Evolutionary conservation across 2,329 filamentous ascomycete genomes (phyloP), one percentile per base, ranked within the genome.

Genomic region (Sordariomycetes sp.): DNA sequence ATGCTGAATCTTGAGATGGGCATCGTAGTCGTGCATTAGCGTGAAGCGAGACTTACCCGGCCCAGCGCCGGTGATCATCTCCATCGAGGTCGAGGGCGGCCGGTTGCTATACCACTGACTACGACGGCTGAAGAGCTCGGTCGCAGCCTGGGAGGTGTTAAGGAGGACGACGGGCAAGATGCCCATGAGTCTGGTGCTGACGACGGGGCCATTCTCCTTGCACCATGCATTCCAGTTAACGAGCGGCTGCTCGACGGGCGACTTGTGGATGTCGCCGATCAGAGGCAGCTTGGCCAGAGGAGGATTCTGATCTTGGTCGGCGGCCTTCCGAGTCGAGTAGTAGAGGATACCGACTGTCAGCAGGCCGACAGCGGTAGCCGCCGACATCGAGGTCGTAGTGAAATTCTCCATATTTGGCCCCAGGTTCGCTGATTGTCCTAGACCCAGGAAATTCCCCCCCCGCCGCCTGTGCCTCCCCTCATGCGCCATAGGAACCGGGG

Each of bases 1-100:
- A 53, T 72, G 68, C 57, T 74, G 70, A 0, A 67, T 66, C 62
- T 59, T 64, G 64, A 64, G 70, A 25, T 68, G 50, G n/a, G 34
- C 57, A 22, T 60, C 28, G 28, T 32, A 32, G 28, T 32, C 28
- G 28, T 32, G 28, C 28, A 32, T 32, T 8, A 32, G 28, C 57
- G 36, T 62, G 56, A 62, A 59, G 42, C 57, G 55, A 20, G 57
- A 62, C 53, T 61, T 22, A 7, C 63, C 62, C 10, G 59, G 62
- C 13, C 28, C 59, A 2, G 63, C 56, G 25, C 59, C 62, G 20
- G 62, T 63, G 54, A 64, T 61, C 62, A 64, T 64, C 45, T 63
- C 62, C 59, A 64, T 60, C 34, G 52, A 62, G n/a, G 58, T 55
- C n/a, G 63, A 64, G 45, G 55, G 54, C 20, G 59, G 60, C 1